Evolutionary conservation across 306 rosid genomes (phyloP).

Genomic region (Cotoneaster glaucophyllus): DNA sequence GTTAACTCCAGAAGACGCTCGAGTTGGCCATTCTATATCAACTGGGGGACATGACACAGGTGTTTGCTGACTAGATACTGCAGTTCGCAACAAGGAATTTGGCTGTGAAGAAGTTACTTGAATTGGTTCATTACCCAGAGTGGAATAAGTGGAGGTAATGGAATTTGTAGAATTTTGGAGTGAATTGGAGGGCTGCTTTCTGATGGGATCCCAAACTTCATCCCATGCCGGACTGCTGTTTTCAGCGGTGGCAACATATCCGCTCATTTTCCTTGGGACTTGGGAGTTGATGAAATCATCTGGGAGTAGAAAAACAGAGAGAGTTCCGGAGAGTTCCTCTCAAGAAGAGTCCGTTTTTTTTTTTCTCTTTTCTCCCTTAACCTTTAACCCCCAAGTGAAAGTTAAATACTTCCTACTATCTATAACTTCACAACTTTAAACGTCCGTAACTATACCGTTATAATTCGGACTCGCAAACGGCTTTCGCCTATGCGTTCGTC

Average conservation of each 20-base stretch:
- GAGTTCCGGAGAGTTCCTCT: too few relatives aligned
- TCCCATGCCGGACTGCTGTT: constrained; percentile 74
- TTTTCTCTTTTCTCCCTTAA: too few relatives aligned
- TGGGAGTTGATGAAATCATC: too few relatives aligned
- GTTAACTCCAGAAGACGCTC: constrained; percentile 32
- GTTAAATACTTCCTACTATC: too few relatives aligned
- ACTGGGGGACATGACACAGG: constrained; percentile 63
- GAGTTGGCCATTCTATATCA: constrained; percentile 96
- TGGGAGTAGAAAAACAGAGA: too few relatives aligned
- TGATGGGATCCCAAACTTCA: constrained; percentile 76
- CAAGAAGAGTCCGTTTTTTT: too few relatives aligned
- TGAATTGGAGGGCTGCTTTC: constrained; percentile 32
- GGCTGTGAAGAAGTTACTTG: constrained; percentile 35
- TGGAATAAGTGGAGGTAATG: constrained; percentile 23
- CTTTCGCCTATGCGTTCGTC: too few relatives aligned
- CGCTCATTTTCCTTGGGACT: constrained; percentile 31
- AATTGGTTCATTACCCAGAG: constrained; percentile 32
- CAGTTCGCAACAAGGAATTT: constrained; percentile 26
- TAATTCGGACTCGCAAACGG: too few relatives aligned
- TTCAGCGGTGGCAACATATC: constrained; percentile 31
- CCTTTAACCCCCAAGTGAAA: too few relatives aligned
- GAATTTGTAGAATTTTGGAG: constrained; percentile 31
- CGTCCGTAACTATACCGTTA: too few relatives aligned
- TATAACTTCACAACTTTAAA: too few relatives aligned
- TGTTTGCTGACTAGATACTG: constrained; percentile 49